Conservation (phyloP, 1,284 basidiomycete species). For the Puccinia polysora region DNA sequence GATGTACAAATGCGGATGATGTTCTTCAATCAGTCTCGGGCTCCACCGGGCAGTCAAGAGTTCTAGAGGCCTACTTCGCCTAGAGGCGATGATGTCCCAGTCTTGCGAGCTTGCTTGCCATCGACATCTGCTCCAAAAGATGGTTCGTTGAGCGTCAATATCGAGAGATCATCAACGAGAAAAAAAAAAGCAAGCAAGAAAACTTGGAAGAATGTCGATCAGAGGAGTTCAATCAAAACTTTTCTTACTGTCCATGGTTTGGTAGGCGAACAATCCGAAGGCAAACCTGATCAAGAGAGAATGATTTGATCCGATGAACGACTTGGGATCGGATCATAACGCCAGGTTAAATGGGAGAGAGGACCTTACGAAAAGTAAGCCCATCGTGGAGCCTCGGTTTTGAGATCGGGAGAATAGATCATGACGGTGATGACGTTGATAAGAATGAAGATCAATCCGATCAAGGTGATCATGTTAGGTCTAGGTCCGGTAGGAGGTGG, state of each 20-base stretch:
- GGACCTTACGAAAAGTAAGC: constrained; percentile 36
- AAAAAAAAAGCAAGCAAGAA: no score
- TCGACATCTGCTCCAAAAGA: constrained; percentile 30
- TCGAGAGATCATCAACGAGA: no score
- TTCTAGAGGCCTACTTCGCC: constrained; percentile 18
- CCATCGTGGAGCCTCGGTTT: constrained; percentile 30
- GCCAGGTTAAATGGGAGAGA: neutral
- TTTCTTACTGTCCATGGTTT: constrained; percentile 41
- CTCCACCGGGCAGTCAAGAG: neutral
- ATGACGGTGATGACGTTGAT: constrained; percentile 30
- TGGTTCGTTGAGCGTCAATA: no score
- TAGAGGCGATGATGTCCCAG: constrained; percentile 37
- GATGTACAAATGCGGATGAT: neutral
- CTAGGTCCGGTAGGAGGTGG: neutral
- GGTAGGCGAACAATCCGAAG: constrained; percentile 35
- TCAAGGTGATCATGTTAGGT: constrained; percentile 40
- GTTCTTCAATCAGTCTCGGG: neutral
- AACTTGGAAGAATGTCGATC: neutral
- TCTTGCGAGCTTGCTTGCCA: constrained; percentile 42
- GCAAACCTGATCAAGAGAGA: constrained; percentile 21
- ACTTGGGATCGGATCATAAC: neutral
- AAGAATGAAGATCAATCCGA: constrained; percentile 37
- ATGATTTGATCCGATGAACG: neutral
- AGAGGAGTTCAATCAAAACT: neutral
- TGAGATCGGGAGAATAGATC: constrained; percentile 30